Evolutionary conservation across 768 basidiomycete genomes (phyloP), one percentile per base, ranked within the genome.

Genomic region (Boletus barrowsii): DNA sequence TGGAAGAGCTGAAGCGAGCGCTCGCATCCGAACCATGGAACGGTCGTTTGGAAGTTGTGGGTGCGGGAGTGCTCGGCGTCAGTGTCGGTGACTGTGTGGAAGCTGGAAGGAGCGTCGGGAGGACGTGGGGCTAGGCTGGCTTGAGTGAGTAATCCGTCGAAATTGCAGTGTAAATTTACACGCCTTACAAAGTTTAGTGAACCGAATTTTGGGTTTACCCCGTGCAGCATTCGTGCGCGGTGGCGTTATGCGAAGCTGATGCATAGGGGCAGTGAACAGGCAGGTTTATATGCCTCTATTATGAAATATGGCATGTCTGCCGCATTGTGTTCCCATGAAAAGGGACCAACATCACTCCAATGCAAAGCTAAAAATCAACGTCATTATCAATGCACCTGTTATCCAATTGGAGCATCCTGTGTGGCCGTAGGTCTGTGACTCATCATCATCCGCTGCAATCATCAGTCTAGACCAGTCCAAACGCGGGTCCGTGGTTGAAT

Each of bases 31-130:
- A 53, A 61, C 72, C 56, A 69, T 84, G 82, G 78, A 67, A 58
- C 58, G 78, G 76, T 51, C 65, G 59, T 45, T 58, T 93, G 66
- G 82, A 83, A 50, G 76, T 93, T 3, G 72, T 89, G 8, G 94
- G 94, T n/a, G 88, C 90, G 11, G 90, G 91, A 2, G 87, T 93
- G 32, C 83, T 83, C 0, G 93, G 93, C 3, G 89, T 93, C 3
- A 93, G 93, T 60, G 80, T 95, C 1, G 86, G 84, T 9, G 93
- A 96, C 63, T 95, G 93, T 67, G 78, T 94, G 11, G 82, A 85
- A 61, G 83, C 83, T 5, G 93, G 88, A 14, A 81, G 85, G 66
- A 74, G 69, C 20, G 86, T 73, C 48, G 83, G 81, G 40, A 64
- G 49, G 36, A 56, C 51, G 29, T 83, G 81, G 80, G 46, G 49